These are phyloP conservation scores for Arbutus unedo DNA, from an alignment of 148 eudicot genomes.

Conservation along the genomic window DNA sequence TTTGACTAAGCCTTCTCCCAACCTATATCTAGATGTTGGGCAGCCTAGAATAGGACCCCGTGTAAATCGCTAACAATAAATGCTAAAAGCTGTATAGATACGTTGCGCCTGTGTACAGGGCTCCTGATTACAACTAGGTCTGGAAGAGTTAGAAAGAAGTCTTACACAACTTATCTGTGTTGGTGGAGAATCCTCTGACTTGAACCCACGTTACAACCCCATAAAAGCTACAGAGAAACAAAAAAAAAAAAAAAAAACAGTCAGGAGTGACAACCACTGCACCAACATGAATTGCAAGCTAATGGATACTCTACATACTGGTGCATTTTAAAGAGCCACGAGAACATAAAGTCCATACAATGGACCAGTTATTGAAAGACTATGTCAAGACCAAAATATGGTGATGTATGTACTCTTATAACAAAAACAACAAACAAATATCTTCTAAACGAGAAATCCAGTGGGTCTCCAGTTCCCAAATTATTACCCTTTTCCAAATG, in stretches of 20 bases:
- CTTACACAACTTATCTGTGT: not conserved
- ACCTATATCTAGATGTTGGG: not conserved
- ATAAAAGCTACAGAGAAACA: not conserved
- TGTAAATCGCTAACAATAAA: not conserved
- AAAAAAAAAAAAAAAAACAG: not conserved
- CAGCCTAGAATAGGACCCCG: not conserved
- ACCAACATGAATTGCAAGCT: not conserved
- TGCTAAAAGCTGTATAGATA: not conserved
- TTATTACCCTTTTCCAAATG: not conserved
- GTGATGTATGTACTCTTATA: not conserved
- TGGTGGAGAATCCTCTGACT: not conserved
- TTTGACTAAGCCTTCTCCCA: not conserved
- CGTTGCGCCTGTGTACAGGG: not conserved
- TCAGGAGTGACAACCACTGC: not conserved
- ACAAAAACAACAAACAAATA: not conserved
- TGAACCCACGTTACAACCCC: not conserved
- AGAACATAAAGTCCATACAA: not conserved
- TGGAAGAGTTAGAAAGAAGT: not conserved
- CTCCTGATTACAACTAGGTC: not conserved
- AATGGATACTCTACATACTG: not conserved
- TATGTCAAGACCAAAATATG: not conserved
- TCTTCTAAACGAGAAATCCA: not conserved
- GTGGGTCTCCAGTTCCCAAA: not conserved
- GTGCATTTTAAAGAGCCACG: not conserved
- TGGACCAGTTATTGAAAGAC: not conserved